Evolutionary conservation across 148 eudicot species (phyloP).

Genomic region (Cornus suecica): DNA sequence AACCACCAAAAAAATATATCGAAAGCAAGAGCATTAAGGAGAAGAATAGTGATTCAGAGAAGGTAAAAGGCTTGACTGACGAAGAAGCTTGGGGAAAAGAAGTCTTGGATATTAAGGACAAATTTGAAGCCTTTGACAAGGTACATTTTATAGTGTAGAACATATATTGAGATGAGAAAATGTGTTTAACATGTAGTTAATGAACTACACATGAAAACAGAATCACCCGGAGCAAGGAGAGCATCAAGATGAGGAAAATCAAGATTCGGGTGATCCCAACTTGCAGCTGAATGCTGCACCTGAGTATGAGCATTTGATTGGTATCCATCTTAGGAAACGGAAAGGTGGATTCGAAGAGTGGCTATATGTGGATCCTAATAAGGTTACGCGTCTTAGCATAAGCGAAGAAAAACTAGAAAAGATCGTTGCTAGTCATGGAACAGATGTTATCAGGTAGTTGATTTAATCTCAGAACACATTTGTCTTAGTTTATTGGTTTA

Average conservation of each 20-base stretch:
- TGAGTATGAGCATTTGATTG: conserved; percentile 44
- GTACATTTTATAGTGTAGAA: neutral
- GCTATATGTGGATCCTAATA: conserved; percentile 21
- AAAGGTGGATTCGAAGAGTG: conserved; percentile 36
- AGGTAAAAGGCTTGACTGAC: conserved; percentile 25
- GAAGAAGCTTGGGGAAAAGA: conserved; percentile 35
- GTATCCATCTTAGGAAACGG: conserved; percentile 36
- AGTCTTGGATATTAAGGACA: conserved; percentile 13
- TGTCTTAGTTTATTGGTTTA: neutral
- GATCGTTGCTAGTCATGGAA: conserved; percentile 31
- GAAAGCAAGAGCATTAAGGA: conserved; percentile 21
- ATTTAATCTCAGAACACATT: neutral
- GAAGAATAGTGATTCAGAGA: conserved; percentile 15
- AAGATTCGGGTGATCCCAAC: conserved; percentile 5
- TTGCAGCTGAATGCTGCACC: conserved; percentile 23
- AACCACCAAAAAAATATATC: conserved; percentile 65
- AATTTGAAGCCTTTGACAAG: neutral
- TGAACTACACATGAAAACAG: neutral
- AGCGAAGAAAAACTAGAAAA: conserved; percentile 48
- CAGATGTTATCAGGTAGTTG: conserved; percentile 42
- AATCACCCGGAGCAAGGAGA: conserved; percentile 12
- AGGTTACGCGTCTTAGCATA: conserved; percentile 38
- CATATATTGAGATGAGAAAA: neutral
- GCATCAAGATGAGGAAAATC: conserved; percentile 21
- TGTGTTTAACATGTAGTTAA: neutral